These are phyloP conservation scores for Podospora fimiseda DNA, from an alignment of 495 filamentous ascomycete species.

Conservation along the genomic window DNA sequence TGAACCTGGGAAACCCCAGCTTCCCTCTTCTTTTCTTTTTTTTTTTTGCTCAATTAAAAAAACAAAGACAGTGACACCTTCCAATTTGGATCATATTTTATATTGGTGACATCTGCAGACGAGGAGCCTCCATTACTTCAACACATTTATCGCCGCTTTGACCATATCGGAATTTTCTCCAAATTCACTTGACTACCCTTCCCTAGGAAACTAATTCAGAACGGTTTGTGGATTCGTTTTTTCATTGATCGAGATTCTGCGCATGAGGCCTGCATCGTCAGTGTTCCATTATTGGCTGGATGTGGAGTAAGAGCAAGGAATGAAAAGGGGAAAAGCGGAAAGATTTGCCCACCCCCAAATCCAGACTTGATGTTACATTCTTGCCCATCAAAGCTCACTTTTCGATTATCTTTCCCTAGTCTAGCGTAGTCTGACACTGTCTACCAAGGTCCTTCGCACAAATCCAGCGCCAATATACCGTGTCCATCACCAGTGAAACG, in stretches of 20 bases:
- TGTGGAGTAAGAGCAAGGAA: not conserved
- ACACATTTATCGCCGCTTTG: not conserved
- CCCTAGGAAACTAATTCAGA: not conserved
- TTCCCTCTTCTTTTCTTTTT: not conserved
- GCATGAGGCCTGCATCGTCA: not conserved
- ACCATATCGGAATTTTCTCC: not conserved
- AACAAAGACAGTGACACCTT: conserved; percentile 3
- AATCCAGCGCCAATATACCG: not conserved
- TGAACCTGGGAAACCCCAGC: not conserved
- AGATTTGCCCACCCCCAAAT: no score
- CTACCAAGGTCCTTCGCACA: not conserved
- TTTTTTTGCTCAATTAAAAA: not conserved
- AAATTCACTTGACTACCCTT: not conserved
- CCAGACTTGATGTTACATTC: no score
- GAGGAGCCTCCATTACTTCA: not conserved
- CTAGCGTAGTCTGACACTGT: no score
- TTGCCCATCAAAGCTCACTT: no score
- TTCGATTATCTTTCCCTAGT: no score
- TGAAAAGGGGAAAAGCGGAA: not conserved
- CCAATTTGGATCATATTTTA: not conserved
- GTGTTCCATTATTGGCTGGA: not conserved
- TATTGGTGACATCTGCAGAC: not conserved
- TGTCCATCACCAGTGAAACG: not conserved
- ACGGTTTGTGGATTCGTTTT: not conserved
- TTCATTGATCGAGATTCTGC: not conserved